Conservation (phyloP, 2,329 filamentous ascomycete genomes). For the Microdochium paspali region DNA sequence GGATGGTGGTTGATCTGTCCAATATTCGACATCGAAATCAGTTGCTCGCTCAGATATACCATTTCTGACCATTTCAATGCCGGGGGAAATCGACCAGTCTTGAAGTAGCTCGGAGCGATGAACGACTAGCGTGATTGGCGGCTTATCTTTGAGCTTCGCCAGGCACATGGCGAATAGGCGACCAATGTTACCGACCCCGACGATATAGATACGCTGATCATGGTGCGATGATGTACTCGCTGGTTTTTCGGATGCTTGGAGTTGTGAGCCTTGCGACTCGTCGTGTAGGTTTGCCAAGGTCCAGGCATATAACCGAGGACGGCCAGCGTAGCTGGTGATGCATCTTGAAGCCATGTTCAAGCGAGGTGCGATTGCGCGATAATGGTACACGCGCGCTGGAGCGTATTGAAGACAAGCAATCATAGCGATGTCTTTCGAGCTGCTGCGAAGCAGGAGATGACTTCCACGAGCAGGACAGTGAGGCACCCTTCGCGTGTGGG, state of each 20-base stretch:
- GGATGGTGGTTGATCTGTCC: slow-evolving; percentile 33
- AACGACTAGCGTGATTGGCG: slow-evolving; percentile 74
- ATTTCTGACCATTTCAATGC: slow-evolving; percentile 32
- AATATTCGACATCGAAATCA: slow-evolving; percentile 43
- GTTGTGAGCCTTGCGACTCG: not conserved
- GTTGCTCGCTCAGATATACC: slow-evolving; percentile 19
- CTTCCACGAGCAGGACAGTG: no score
- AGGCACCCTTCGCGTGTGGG: no score
- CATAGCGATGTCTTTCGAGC: no score
- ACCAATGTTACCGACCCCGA: slow-evolving; percentile 76
- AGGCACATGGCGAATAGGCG: slow-evolving; percentile 69
- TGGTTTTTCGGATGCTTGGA: not conserved
- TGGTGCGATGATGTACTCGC: not conserved
- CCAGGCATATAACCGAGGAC: slow-evolving; percentile 18
- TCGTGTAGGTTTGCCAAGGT: slow-evolving; percentile 13
- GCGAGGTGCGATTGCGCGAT: no score
- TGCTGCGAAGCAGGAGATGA: no score
- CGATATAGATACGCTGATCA: slow-evolving; percentile 53
- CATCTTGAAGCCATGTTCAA: slow-evolving; percentile 3
- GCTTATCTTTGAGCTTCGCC: slow-evolving; percentile 45
- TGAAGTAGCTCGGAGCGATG: slow-evolving; percentile 45
- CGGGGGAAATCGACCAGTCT: slow-evolving; percentile 33
- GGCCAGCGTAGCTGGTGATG: slow-evolving; percentile 8
- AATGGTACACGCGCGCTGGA: no score
- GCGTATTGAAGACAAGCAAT: no score